Conservation (phyloP, 148 eudicot genomes). For the Arbutus unedo region DNA sequence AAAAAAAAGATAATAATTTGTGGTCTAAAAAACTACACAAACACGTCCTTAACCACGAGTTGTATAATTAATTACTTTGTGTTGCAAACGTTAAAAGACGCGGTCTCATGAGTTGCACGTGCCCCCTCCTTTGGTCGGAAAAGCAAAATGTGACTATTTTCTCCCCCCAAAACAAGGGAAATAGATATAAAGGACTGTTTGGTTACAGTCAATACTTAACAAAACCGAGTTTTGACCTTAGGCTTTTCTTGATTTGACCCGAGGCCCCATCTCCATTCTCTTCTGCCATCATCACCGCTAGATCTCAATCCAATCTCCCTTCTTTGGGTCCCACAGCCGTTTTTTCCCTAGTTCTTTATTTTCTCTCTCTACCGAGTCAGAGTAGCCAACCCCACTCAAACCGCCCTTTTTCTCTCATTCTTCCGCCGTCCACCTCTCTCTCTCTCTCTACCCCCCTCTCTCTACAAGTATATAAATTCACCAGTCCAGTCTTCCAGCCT, state of each 20-base stretch:
- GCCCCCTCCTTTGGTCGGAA: neutral
- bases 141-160: neutral
- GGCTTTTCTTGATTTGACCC: neutral
- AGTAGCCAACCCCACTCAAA: neutral
- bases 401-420: neutral
- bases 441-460: neutral
- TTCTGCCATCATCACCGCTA: neutral
- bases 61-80: too few relatives aligned
- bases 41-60: too few relatives aligned
- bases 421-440: neutral
- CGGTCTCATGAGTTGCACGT: conserved; percentile 7
- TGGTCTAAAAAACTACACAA: too few relatives aligned
- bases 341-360: neutral
- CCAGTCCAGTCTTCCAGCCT: neutral
- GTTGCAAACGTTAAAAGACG: neutral
- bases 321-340: neutral
- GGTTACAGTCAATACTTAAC: neutral
- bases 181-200: neutral
- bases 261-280: neutral
- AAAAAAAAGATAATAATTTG: too few relatives aligned
- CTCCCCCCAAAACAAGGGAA: neutral
- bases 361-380: neutral
- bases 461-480: conserved; percentile 20
- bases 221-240: neutral
- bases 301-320: neutral